A percentile compares a stretch with the other conserved stretches of the same genome.
phyloP scores from a whole-genome alignment of 1,284 basidiomycete genomes.

The Macrocystidia cucumis region DNA sequence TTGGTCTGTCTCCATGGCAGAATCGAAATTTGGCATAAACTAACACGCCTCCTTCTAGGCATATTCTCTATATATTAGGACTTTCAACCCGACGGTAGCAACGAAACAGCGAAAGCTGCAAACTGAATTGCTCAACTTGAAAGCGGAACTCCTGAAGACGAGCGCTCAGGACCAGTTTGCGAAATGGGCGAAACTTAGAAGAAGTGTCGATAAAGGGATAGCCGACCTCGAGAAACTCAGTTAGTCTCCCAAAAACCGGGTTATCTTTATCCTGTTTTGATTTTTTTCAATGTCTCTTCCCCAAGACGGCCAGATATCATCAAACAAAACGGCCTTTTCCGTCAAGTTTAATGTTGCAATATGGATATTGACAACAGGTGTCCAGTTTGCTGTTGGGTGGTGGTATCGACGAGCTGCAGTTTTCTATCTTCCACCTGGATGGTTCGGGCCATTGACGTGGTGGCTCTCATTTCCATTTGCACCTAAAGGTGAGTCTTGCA shows the following conservation, averaged over 20 bases:
- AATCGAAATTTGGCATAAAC: too few relatives aligned
- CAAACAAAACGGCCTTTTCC: slow-evolving; percentile 62
- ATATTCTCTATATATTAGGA: slow-evolving; percentile 59
- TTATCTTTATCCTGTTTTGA: slow-evolving; percentile 5
- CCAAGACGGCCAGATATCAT: slow-evolving; percentile 63
- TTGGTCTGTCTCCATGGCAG: slow-evolving; percentile 42
- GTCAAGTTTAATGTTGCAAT: slow-evolving; percentile 67
- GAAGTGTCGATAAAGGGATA: slow-evolving; percentile 91
- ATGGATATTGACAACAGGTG: slow-evolving; percentile 80
- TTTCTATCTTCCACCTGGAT: slow-evolving; percentile 84
- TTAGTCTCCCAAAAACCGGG: too few relatives aligned
- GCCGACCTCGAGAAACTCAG: slow-evolving; percentile 91
- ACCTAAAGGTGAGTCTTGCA: slow-evolving; percentile 54
- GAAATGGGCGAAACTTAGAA: slow-evolving; percentile 93
- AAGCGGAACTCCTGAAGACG: slow-evolving; percentile 83
- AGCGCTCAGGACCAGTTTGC: slow-evolving; percentile 97
- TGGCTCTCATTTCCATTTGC: slow-evolving; percentile 80
- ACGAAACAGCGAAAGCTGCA: slow-evolving; percentile 64
- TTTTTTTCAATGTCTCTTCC: slow-evolving; percentile 2
- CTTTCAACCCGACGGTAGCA: slow-evolving; percentile 52
- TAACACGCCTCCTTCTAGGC: slow-evolving; percentile 32
- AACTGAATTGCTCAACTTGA: slow-evolving; percentile 68
- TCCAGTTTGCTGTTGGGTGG: slow-evolving; percentile 80
- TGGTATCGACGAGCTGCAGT: slow-evolving; percentile 86
- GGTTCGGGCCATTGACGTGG: slow-evolving; percentile 84